phyloP scores from a whole-genome alignment of 805 yeast genomes.

The Saturnispora diversa region DNA sequence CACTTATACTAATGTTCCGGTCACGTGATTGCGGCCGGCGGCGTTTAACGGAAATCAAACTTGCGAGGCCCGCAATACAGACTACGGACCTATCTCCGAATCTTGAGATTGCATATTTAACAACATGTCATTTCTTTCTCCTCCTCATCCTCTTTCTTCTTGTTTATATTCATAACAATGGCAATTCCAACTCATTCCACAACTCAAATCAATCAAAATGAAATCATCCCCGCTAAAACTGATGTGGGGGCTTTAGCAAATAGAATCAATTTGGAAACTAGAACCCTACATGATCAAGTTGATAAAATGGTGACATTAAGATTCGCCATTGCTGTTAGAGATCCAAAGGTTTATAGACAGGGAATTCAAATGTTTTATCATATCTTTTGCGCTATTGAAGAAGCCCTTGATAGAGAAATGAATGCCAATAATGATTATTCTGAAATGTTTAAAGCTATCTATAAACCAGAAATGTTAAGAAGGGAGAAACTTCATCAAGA shows the following conservation, averaged over 20 bases:
- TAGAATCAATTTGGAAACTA: conserved; percentile 66
- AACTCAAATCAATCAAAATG: conserved; percentile 29
- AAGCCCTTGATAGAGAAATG: conserved; percentile 39
- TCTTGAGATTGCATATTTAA: background rate
- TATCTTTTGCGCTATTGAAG: conserved; percentile 58
- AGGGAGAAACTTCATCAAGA: conserved; percentile 50
- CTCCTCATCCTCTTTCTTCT: background rate
- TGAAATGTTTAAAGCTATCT: conserved; percentile 47
- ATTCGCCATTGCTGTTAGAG: conserved; percentile 68
- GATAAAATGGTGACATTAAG: conserved; percentile 61
- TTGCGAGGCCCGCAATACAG: too few species aligned
- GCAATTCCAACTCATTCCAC: conserved; percentile 12
- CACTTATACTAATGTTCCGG: too few species aligned
- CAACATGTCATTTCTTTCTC: too few species aligned
- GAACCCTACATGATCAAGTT: conserved; percentile 56
- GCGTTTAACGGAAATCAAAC: too few species aligned
- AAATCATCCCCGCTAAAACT: conserved; percentile 66
- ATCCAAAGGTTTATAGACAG: conserved; percentile 69
- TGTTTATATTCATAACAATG: conserved; percentile 3
- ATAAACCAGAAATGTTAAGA: conserved; percentile 66
- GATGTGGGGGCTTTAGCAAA: conserved; percentile 80
- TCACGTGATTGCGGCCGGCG: too few species aligned
- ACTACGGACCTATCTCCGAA: background rate
- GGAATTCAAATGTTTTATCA: conserved; percentile 70
- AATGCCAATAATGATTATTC: conserved; percentile 32